Base-by-base conservation (phyloP, 257 asterid species). In the Ocimum tenuiflorum region DNA sequence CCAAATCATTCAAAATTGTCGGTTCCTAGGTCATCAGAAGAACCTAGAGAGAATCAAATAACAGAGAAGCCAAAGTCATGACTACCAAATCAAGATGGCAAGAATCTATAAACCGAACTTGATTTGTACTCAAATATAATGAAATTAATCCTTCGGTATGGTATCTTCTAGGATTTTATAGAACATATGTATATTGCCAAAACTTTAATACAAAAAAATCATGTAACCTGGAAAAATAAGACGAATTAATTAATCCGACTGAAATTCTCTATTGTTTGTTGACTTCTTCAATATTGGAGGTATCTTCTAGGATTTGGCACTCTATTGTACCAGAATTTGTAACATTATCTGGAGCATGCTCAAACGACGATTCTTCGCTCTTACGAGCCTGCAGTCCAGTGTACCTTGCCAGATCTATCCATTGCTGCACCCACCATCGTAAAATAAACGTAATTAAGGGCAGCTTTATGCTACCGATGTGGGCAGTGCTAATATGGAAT, bases 341-440 rank as follows among this genome's bases (percentile, higher is more conserved):
- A 5, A 23, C 46, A 9, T 56, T n/a, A n/a, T n/a, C 63, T 15
- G 41, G 9, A 55, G 60, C 41, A 33, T 20, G 35, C 35, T 50
- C 35, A 23, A 51, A 51, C 1, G 38, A 23, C 23, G 23, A n/a
- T 56, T 35, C 63, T 36, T 56, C 63, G 8, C 43, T 56, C 27
- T 56, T 36, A 15, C 14, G 2, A 56, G 24, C 46, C 29, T 57
- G 63, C 31, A 57, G 9, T 18, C 63, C 63, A 3, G 63, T 57
- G 48, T 36, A 57, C 17, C 63, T 3, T 18, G 63, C 63, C 47
- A 57, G 17, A 57, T 57, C 63, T 35, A 57, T 57, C 63, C 63
- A 57, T 57, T 57, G 63, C 63, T 57, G 63, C 63, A 33, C 15
- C 10, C 35, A 19, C 14, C 31, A 49, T 9, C 12, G 6, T 8